phyloP scores from a whole-genome alignment of 1,139 yeast genomes.

The Spencermartinsiella ligniputridi region DNA sequence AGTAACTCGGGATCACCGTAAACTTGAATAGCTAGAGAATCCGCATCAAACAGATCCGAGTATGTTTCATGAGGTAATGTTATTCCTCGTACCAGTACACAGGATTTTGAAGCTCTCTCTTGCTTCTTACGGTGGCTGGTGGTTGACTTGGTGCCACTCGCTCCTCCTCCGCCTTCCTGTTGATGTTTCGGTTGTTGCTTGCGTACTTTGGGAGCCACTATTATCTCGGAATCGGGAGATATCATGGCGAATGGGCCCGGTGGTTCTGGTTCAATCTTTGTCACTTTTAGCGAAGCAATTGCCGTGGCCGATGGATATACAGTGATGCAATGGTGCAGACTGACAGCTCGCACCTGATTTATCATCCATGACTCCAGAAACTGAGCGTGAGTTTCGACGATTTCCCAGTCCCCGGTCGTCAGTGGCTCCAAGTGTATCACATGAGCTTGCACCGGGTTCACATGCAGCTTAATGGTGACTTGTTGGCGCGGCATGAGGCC shows the following conservation, averaged over 20 bases:
- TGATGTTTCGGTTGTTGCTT: slow-evolving; percentile 29
- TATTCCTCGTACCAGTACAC: slow-evolving; percentile 50
- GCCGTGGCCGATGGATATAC: slow-evolving; percentile 69
- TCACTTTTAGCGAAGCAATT: slow-evolving; percentile 59
- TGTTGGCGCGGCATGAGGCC: slow-evolving; percentile 43
- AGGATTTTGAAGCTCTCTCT: slow-evolving; percentile 28
- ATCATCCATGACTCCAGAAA: slow-evolving; percentile 70
- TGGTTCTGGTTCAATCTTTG: slow-evolving; percentile 52
- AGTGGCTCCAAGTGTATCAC: slow-evolving; percentile 75
- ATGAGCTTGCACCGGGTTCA: slow-evolving; percentile 48
- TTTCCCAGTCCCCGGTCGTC: slow-evolving; percentile 82
- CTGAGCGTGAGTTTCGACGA: slow-evolving; percentile 78
- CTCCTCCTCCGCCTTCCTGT: slow-evolving; percentile 8
- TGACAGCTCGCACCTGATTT: slow-evolving; percentile 76
- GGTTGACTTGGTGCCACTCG: not conserved
- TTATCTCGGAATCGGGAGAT: slow-evolving; percentile 70
- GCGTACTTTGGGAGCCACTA: slow-evolving; percentile 73
- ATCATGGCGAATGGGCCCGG: slow-evolving; percentile 48
- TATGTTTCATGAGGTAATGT: slow-evolving; percentile 46
- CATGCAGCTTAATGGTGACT: slow-evolving; percentile 38
- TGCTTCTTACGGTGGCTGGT: slow-evolving; percentile 8
- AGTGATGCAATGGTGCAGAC: slow-evolving; percentile 54
- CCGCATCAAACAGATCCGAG: slow-evolving; percentile 6
- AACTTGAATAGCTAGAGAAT: slow-evolving; percentile 36
- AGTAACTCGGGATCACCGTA: slow-evolving; percentile 42